Conservation (phyloP, 257 asterid species). For the Plectranthus barbatus region DNA sequence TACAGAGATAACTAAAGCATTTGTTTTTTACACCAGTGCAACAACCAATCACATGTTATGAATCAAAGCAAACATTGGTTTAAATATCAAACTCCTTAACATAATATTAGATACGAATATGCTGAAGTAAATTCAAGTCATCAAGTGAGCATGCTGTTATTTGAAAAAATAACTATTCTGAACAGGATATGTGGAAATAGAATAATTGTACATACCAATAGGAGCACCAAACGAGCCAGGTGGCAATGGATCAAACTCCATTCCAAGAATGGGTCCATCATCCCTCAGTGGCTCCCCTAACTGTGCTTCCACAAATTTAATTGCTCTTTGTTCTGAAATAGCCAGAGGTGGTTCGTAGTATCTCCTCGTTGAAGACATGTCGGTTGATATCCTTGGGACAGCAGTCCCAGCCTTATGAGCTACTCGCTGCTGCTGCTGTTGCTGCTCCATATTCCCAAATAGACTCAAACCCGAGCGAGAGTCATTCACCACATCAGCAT, state of each 20-base stretch:
- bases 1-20: neutral
- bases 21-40: neutral
- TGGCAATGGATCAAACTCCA: slow-evolving; percentile 92
- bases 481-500: slow-evolving; percentile 35
- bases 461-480: slow-evolving; percentile 32
- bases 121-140: neutral
- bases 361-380: slow-evolving; percentile 51
- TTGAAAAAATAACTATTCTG: neutral
- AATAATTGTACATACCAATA: slow-evolving; percentile 36
- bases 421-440: slow-evolving; percentile 30
- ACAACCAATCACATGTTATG: neutral
- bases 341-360: slow-evolving; percentile 71
- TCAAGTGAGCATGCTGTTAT: neutral
- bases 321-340: slow-evolving; percentile 65
- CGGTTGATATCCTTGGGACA: slow-evolving; percentile 58
- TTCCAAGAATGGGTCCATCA: slow-evolving; percentile 90
- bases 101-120: neutral
- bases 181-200: neutral
- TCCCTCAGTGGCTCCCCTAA: slow-evolving; percentile 77
- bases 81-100: slow-evolving; percentile 2
- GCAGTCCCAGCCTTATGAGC: slow-evolving; percentile 69
- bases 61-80: neutral
- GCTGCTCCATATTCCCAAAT: slow-evolving; percentile 26
- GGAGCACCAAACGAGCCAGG: slow-evolving; percentile 96
- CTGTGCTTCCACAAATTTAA: slow-evolving; percentile 78